Base-by-base conservation (phyloP, 2,329 filamentous ascomycete species). In the Aspergillus hortae region DNA sequence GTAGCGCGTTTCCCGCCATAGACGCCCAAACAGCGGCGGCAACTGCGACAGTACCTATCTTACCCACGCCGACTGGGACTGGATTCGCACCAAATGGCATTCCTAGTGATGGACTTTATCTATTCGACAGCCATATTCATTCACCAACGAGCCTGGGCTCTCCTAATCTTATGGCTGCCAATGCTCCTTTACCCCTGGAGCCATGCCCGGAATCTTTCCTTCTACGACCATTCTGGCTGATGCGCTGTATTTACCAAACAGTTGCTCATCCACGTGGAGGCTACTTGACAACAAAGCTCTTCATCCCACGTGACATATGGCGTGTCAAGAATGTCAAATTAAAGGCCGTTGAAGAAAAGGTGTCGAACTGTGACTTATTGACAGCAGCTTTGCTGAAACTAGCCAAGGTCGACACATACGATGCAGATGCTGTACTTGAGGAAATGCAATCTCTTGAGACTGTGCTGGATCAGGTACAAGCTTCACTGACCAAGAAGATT, bases 221-320 rank as follows among this genome's bases (percentile, higher is more conserved):
- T 63, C 79, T 97, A n/a, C 86, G 94, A 17, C 95, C 94, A 2
- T 99, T 96, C 71, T 99, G 94, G 94, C 79, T 99, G 42, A 96
- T 99, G 90, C 86, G 94, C 49, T 92, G 89, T 56, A 80, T 99
- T 23, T 95, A 94, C 67, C 90, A 96, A 68, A 96, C 92, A 0
- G 84, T 99, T 42, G 88, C 87, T 15, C 92, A 99, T 65, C 90
- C 92, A 2, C 85, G 90, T 21, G 94, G 94, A 35, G 94, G 92
- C 14, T 99, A 96, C 67, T 67, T 99, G 17, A 95, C 92, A 48
- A 92, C 86, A 19, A 92, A 91, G 62, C 80, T 99, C 0, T 99
- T 99, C 66, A 82, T 99, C 4, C 92, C 94, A 5, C 83, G 89
- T 47, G 92, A 97, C 66, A 90, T 94, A 3, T 99, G 94, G 94